These are phyloP conservation scores for Cladosporium velox DNA, from an alignment of 2,329 filamentous ascomycete genomes.

Conservation along the genomic window DNA sequence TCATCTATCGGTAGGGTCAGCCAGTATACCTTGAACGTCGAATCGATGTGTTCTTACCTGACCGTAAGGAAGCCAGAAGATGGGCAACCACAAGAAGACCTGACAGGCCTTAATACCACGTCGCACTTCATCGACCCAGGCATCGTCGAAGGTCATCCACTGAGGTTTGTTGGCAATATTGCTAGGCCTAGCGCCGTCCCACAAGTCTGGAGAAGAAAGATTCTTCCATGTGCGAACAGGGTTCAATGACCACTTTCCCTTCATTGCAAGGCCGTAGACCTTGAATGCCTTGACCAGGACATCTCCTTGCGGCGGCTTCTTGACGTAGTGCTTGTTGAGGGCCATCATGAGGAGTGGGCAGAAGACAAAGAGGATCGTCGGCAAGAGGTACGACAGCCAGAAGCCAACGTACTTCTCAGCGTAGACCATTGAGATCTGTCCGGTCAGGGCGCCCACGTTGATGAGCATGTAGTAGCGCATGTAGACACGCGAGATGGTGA, in stretches of 20 bases:
- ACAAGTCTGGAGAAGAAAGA: conserved; percentile 53
- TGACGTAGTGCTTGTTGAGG: conserved; percentile 54
- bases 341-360: conserved; percentile 37
- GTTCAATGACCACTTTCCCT: conserved; percentile 59
- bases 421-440: conserved; percentile 57
- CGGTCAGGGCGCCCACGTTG: conserved; percentile 67
- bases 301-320: conserved; percentile 66
- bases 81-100: conserved; percentile 49
- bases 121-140: conserved; percentile 72
- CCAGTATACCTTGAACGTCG: conserved; percentile 26
- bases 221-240: conserved; percentile 61
- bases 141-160: conserved; percentile 79
- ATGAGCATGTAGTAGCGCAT: conserved; percentile 70
- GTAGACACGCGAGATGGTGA: conserved; percentile 48
- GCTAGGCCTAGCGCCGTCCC: conserved; percentile 33
- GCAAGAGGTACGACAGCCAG: conserved; percentile 63
- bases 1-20: conserved; percentile 51
- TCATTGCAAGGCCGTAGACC: conserved; percentile 62
- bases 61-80: conserved; percentile 62
- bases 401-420: conserved; percentile 68
- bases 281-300: conserved; percentile 67
- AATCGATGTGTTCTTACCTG: conserved; percentile 47
- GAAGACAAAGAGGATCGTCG: conserved; percentile 63
- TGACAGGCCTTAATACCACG: conserved; percentile 64
- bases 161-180: conserved; percentile 52